Evolutionary conservation across 768 basidiomycete species (phyloP), one percentile per base, ranked within the genome.

Genomic region (Russula griseocarnosa): DNA sequence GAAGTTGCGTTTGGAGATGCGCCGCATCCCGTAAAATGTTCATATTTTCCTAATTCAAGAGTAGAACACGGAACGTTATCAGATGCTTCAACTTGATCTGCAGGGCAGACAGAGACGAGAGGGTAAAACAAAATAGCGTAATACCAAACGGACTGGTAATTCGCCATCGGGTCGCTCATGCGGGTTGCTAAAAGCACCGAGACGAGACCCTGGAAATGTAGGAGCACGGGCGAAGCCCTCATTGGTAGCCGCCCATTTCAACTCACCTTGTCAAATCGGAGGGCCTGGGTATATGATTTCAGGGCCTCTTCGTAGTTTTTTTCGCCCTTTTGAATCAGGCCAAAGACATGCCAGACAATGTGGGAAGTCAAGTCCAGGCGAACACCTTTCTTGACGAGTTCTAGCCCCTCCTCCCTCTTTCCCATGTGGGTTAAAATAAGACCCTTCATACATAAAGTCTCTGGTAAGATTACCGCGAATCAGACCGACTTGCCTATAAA

Each of bases 261-360:
- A 73, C 82, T 69, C 70, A 96, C 95, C 78, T 88, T 88, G 77
- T 98, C 97, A 70, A 90, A 91, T 65, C 83, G 82, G 67, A 95
- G 78, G 3, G 95, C 96, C 77, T 92, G 90, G 2, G 82, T 85
- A 74, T 98, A 98, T 28, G 94, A 94, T 71, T 94, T 91, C 70
- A 93, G 80, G 0, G 97, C 94, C 71, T 95, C 94, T 68, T 92
- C 92, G 70, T 93, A 98, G 72, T 96, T 93, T 75, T 90, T 94
- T 73, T 97, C 91, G 10, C 88, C 88, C 74, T 96, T 93, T 74
- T 94, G 90, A 24, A 97, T 86, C 70, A 99, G 87, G 30, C 94
- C 97, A 73, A 93, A 90, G 67, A 98, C 96, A 75, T 99, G 97
- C 95, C 97, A 98, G 72, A 88, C 89, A 72, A 99, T 98, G 71